phyloP scores from a whole-genome alignment of 257 asterid genomes.

The Sherardia arvensis region DNA sequence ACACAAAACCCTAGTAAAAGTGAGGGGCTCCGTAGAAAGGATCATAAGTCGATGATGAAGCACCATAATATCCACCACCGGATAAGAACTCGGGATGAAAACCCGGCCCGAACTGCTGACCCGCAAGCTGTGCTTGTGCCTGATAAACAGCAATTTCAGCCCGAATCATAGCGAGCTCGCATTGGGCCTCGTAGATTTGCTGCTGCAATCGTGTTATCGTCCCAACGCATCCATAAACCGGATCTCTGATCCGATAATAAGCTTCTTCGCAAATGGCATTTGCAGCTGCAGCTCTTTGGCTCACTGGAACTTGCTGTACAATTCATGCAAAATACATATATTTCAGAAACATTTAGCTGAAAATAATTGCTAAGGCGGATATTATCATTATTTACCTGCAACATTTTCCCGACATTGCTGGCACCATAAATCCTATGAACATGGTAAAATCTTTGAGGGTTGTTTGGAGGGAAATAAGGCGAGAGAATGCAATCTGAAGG shows the following conservation, averaged over 20 bases:
- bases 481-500: slow-evolving; percentile 61
- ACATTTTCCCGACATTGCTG: slow-evolving; percentile 52
- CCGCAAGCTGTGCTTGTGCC: not conserved
- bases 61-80: not conserved
- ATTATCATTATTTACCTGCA: slow-evolving; percentile 31
- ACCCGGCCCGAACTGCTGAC: not conserved
- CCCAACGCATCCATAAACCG: slow-evolving; percentile 58
- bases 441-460: slow-evolving; percentile 45
- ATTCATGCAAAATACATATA: no score
- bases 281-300: slow-evolving; percentile 39
- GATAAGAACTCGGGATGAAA: not conserved
- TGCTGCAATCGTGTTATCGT: slow-evolving; percentile 30
- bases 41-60: not conserved
- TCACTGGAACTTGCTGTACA: slow-evolving; percentile 42
- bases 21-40: not conserved
- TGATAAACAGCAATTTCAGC: slow-evolving; percentile 29
- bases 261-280: slow-evolving; percentile 58
- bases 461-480: slow-evolving; percentile 57
- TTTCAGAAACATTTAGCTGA: no score
- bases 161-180: slow-evolving; percentile 38
- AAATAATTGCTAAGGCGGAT: no score
- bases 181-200: slow-evolving; percentile 31
- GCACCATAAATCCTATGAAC: slow-evolving; percentile 75
- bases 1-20: not conserved
- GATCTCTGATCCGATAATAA: slow-evolving; percentile 44